These are phyloP conservation scores for Penicillium argentinense DNA, from an alignment of 495 filamentous ascomycete species.

Conservation along the genomic window DNA sequence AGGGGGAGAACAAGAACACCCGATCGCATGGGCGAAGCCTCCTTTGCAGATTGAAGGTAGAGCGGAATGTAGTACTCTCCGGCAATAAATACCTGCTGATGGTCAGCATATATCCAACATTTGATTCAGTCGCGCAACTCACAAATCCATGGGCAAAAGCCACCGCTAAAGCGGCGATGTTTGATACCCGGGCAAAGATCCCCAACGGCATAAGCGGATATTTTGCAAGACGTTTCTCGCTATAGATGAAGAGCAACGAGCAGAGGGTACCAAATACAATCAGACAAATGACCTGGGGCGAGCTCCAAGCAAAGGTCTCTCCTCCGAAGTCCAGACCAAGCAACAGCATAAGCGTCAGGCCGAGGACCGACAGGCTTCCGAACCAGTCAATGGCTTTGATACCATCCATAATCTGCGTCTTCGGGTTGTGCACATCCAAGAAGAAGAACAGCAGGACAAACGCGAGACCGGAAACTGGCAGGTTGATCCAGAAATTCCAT, in stretches of 20 bases:
- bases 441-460: slow-evolving; percentile 59
- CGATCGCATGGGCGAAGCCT: slow-evolving; percentile 50
- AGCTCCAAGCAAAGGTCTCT: slow-evolving; percentile 68
- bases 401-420: slow-evolving; percentile 57
- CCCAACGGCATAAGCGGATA: slow-evolving; percentile 76
- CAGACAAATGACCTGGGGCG: slow-evolving; percentile 71
- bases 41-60: slow-evolving; percentile 55
- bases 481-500: slow-evolving; percentile 73
- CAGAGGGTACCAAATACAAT: slow-evolving; percentile 69
- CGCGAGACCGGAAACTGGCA: slow-evolving; percentile 57
- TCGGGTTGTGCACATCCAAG: slow-evolving; percentile 60
- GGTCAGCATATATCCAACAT: too few species aligned
- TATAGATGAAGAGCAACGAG: slow-evolving; percentile 62
- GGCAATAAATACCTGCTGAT: slow-evolving; percentile 44
- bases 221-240: slow-evolving; percentile 69
- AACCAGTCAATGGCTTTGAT: slow-evolving; percentile 77
- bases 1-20: slow-evolving; percentile 55
- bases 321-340: slow-evolving; percentile 78
- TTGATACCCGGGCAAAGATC: slow-evolving; percentile 59
- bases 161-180: slow-evolving; percentile 56
- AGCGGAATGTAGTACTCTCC: slow-evolving; percentile 60
- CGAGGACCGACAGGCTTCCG: slow-evolving; percentile 67
- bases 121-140: too few species aligned
- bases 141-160: slow-evolving; percentile 56
- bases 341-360: slow-evolving; percentile 72